phyloP scores from a whole-genome alignment of 176 grass and related monocot species.

The Metroxylon sagu region DNA sequence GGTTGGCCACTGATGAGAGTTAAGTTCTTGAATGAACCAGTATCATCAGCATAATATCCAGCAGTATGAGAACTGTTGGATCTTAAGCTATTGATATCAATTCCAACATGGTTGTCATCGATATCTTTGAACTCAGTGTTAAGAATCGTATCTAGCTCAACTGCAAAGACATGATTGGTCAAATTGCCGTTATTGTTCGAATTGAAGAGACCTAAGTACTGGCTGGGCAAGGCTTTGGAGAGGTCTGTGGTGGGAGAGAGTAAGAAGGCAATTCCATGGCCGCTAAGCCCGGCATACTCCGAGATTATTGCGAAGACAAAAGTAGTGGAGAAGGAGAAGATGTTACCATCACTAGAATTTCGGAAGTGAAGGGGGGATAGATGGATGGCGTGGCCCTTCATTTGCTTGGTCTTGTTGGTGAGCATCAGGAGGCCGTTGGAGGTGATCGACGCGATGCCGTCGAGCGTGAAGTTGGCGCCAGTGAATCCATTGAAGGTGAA shows the following conservation, averaged over 20 bases:
- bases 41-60: constrained; percentile 6
- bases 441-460: not conserved
- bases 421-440: constrained; percentile 19
- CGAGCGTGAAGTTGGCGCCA: constrained; percentile 13
- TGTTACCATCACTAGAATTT: not conserved
- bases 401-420: constrained; percentile 5
- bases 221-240: not conserved
- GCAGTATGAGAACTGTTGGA: not conserved
- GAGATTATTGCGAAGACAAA: constrained; percentile 32
- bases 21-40: not conserved
- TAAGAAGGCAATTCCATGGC: not conserved
- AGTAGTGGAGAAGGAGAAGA: constrained; percentile 25
- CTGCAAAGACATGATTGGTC: not conserved
- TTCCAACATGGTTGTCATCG: constrained; percentile 10
- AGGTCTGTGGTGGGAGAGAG: constrained; percentile 1
- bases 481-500: constrained; percentile 27
- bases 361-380: constrained; percentile 3
- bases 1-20: not conserved
- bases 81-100: constrained; percentile 1
- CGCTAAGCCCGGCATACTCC: not conserved
- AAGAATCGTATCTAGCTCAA: constrained; percentile 2
- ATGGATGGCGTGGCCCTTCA: constrained; percentile 27
- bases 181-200: not conserved
- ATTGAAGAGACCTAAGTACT: constrained; percentile 34
- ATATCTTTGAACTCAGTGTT: constrained; percentile 3